These are phyloP conservation scores for Pilaira anomala DNA, from an alignment of 192 early-diverging fungal species.

Conservation along the genomic window DNA sequence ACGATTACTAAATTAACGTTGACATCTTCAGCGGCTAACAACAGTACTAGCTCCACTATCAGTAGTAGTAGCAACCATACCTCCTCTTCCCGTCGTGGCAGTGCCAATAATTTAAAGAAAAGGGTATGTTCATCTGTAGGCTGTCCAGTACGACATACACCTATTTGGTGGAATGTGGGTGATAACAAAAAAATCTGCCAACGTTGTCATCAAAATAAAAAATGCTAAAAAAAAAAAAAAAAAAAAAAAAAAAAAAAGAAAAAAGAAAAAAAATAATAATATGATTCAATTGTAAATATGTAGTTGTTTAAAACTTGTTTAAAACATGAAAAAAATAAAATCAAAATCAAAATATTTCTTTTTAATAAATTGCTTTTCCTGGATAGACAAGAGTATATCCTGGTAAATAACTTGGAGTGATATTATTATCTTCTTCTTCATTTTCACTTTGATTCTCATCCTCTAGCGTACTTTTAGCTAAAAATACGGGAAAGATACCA, in stretches of 20 bases:
- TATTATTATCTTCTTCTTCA: neutral
- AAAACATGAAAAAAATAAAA: no score
- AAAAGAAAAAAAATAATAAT: neutral
- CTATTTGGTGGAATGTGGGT: constrained; percentile 45
- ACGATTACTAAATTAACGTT: neutral
- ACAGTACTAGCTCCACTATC: no score
- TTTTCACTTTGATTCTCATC: neutral
- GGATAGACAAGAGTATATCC: neutral
- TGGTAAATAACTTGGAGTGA: neutral
- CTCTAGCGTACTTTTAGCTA: neutral
- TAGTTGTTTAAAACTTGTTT: no score
- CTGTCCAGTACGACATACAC: constrained; percentile 33
- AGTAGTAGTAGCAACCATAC: no score
- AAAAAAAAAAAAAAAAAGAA: neutral
- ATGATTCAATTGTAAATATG: neutral
- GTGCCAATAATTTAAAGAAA: no score
- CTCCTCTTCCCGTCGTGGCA: neutral
- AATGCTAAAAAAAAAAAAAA: neutral
- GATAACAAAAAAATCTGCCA: constrained; percentile 19
- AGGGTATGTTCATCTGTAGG: constrained; percentile 1
- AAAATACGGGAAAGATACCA: constrained; percentile 6
- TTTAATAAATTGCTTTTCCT: constrained; percentile 3
- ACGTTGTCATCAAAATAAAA: constrained; percentile 5
- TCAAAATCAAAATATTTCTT: neutral
- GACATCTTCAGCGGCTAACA: no score